Conservation (phyloP, 805 yeast species). For the Metschnikowia koreensis region DNA sequence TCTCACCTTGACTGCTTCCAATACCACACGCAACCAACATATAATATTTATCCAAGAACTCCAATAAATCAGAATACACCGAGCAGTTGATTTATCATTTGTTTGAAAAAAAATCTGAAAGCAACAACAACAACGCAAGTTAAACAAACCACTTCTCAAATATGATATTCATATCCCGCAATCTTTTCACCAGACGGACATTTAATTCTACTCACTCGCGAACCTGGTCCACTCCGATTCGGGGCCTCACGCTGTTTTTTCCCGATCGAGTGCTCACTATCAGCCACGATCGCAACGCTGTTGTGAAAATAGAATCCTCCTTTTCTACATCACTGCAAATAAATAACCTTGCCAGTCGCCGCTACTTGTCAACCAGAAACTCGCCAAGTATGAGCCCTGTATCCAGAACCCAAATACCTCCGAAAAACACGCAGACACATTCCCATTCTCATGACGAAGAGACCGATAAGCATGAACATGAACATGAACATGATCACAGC, state of each 20-base stretch:
- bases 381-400: not conserved
- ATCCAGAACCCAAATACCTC: not conserved
- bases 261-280: conserved; percentile 1
- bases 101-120: not conserved
- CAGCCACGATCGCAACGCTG: not conserved
- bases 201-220: conserved; percentile 1
- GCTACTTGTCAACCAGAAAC: not conserved
- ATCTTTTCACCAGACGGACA: not conserved
- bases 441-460: conserved; percentile 6
- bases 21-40: not conserved
- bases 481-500: conserved; percentile 15
- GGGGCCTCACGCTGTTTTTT: conserved; percentile 6
- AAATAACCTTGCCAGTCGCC: not conserved
- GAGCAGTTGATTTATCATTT: not conserved
- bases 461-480: conserved; percentile 5
- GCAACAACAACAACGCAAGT: not conserved
- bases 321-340: not conserved
- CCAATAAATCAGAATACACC: not conserved
- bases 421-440: not conserved
- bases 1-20: not conserved
- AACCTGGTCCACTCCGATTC: not conserved
- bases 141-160: not conserved
- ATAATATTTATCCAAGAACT: not conserved
- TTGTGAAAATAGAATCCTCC: not conserved
- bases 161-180: not conserved